Evolutionary conservation across 2,329 filamentous ascomycete genomes (phyloP).

Genomic region (Aspergillus transmontanensis): DNA sequence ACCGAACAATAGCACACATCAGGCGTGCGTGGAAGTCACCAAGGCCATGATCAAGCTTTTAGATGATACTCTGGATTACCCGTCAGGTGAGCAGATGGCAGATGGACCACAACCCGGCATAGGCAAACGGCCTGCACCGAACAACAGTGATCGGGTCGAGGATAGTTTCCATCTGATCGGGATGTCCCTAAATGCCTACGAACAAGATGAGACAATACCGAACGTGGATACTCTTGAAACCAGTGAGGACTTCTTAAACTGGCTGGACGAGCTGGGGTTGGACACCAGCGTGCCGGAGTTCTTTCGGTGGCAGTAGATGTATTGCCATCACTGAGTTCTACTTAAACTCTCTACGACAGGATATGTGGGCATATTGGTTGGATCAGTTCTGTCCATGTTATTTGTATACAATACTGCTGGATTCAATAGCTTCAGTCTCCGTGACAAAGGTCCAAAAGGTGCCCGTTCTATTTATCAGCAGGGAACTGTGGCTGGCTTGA

Average conservation of each 20-base stretch:
- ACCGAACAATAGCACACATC: conserved; percentile 9
- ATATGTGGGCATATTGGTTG: background rate
- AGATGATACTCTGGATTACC: conserved; percentile 24
- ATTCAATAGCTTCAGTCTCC: too few species aligned
- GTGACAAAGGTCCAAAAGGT: too few species aligned
- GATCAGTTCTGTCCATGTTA: background rate
- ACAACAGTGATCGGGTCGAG: background rate
- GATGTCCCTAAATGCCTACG: background rate
- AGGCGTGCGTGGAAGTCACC: conserved; percentile 19
- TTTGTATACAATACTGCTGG: too few species aligned
- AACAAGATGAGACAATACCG: background rate
- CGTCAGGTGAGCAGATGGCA: background rate
- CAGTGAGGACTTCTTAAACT: conserved; percentile 8
- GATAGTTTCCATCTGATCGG: background rate
- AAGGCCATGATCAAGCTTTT: conserved; percentile 25
- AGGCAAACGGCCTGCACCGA: background rate
- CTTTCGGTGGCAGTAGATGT: background rate
- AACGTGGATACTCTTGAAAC: conserved; percentile 5
- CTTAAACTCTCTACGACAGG: background rate
- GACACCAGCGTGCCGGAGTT: background rate
- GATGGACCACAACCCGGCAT: conserved; percentile 21
- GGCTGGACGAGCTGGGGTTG: conserved; percentile 10
- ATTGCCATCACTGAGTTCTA: background rate
- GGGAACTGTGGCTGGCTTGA: background rate
- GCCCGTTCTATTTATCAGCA: background rate